Conservation (phyloP, 2,329 filamentous ascomycete species). For the Zymoseptoria tritici region DNA sequence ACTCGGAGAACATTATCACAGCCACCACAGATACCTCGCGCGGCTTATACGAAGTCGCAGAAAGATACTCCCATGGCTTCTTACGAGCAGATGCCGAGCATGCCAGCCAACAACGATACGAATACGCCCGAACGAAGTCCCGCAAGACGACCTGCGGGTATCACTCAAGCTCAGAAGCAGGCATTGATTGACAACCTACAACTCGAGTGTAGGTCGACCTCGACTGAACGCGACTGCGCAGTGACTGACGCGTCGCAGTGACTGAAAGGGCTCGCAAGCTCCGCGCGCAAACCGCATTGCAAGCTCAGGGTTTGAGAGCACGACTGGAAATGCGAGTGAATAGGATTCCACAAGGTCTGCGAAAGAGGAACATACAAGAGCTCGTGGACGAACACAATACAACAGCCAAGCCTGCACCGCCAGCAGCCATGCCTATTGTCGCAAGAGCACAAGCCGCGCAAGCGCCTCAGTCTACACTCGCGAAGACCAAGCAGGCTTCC, state of each 20-base stretch:
- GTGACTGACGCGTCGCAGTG: conserved; percentile 46
- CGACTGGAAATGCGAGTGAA: conserved; percentile 91
- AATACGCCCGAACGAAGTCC: conserved; percentile 16
- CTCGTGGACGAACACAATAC: conserved; percentile 52
- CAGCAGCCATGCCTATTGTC: conserved; percentile 14
- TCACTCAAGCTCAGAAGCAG: conserved; percentile 62
- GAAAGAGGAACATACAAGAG: conserved; percentile 76
- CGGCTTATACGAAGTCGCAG: neutral
- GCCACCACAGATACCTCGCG: neutral
- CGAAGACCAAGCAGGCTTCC: conserved; percentile 3
- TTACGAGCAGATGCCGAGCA: neutral
- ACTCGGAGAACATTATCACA: neutral
- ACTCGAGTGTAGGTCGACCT: conserved; percentile 60
- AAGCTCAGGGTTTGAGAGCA: conserved; percentile 75
- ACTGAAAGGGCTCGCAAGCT: conserved; percentile 81
- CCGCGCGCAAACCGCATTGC: conserved; percentile 79
- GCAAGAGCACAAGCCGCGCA: conserved; percentile 4
- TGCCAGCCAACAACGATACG: conserved; percentile 7
- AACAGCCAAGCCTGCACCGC: conserved; percentile 21
- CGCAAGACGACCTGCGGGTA: conserved; percentile 16
- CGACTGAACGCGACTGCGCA: neutral
- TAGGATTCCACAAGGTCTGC: conserved; percentile 72
- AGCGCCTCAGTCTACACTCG: conserved; percentile 3
- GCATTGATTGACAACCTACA: conserved; percentile 83
- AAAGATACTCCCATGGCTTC: neutral